A percentile compares a stretch with the other conserved stretches of the same genome.
Conservation (phyloP, 1,284 basidiomycete species). For the Apiotrichum brassicae region DNA sequence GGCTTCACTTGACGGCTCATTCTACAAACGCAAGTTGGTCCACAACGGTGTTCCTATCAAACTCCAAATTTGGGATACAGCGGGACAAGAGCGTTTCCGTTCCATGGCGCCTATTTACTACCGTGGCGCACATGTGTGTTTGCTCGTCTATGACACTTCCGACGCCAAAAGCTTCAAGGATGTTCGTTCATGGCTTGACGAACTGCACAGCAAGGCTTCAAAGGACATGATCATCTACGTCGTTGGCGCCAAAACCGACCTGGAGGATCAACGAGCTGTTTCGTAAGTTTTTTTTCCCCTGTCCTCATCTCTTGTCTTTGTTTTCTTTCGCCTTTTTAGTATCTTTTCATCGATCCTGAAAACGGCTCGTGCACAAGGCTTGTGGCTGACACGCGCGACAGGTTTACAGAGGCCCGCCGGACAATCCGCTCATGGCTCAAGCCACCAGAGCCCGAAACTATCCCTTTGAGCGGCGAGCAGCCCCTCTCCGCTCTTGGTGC, state of each 20-base stretch:
- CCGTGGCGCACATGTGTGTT: conserved; percentile 51
- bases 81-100: conserved; percentile 93
- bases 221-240: conserved; percentile 45
- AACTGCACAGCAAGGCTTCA: conserved; percentile 36
- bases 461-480: neutral
- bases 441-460: conserved; percentile 18
- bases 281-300: conserved; percentile 23
- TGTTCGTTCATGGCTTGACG: conserved; percentile 87
- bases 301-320: neutral
- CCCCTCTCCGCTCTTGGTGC: neutral
- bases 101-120: conserved; percentile 72
- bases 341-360: neutral
- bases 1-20: conserved; percentile 89
- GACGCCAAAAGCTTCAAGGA: conserved; percentile 83
- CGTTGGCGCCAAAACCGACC: conserved; percentile 43
- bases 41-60: conserved; percentile 83
- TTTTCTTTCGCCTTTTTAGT: too few relatives aligned
- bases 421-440: conserved; percentile 35
- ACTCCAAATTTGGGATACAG: conserved; percentile 80
- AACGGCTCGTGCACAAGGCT: neutral
- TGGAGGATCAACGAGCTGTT: conserved; percentile 27
- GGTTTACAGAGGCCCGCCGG: conserved; percentile 30
- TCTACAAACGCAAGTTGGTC: conserved; percentile 88
- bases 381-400: conserved; percentile 8
- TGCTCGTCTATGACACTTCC: conserved; percentile 49